Evolutionary conservation across 345 rosid genomes (phyloP), one percentile per base, ranked within the genome.

Genomic region (Dipteronia dyeriana): DNA sequence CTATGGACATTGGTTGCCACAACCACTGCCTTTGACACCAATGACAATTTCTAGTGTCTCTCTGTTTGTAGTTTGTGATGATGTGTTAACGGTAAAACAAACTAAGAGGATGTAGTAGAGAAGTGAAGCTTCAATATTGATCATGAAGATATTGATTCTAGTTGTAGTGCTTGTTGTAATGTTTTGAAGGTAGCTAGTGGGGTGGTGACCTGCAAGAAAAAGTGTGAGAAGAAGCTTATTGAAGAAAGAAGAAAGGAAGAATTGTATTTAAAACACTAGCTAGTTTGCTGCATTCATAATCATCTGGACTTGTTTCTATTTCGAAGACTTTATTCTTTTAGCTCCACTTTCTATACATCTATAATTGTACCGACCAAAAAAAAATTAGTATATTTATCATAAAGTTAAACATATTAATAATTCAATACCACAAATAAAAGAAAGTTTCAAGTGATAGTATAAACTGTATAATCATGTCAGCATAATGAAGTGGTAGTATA

Each of bases 1-100:
- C 64, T 65, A 16, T 20, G 62, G 79, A 60, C 89, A 82, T 17
- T 22, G 26, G 45, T 56, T 63, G 67, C 38, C 38, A 34, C 83
- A 85, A 54, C 74, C 77, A 47, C 19, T 23, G 26, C 2, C 23
- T 73, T 22, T 61, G 68, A 39, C 61, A 29, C 62, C 66, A 29
- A 54, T 20, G 70, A 25, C 59, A 63, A 72, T 39, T 3, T 49
- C 78, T 9, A 68, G 34, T n/a, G n/a, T 63, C 68, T 63, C 65
- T 29, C 59, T 62, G 73, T 29, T 57, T 60, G 66, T 56, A 34
- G 25, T n/a, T 56, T 51, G 54, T 1, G 83, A 79, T 14, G 66
- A 0, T 5, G 72, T 3, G 41, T 41, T 47, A 71, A 61, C 73
- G 74, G 43, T 0, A 39, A 74, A 66, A 70, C 69, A 70, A 70